Evolutionary conservation across 768 basidiomycete species (phyloP).

Genomic region (Hygrocybe punicea): DNA sequence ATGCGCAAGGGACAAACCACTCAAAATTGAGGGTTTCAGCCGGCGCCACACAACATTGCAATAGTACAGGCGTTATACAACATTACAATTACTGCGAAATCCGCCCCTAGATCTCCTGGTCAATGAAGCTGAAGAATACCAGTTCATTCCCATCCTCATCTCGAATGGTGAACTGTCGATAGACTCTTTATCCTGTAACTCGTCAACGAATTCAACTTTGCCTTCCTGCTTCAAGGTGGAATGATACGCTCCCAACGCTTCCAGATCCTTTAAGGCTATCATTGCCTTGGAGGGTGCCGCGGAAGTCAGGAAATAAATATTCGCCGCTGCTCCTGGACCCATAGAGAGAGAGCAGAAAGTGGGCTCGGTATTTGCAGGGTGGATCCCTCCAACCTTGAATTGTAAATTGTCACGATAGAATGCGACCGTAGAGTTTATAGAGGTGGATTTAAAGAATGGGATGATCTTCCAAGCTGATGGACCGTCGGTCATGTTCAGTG

Average conservation of each 20-base stretch:
- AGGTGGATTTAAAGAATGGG: background rate
- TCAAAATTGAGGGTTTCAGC: background rate
- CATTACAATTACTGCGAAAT: no score
- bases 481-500: no score
- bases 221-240: background rate
- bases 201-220: background rate
- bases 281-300: background rate
- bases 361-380: background rate
- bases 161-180: background rate
- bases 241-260: background rate
- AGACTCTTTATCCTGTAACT: background rate
- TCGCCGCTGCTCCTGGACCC: background rate
- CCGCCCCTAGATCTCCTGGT: no score
- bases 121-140: background rate
- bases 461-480: background rate
- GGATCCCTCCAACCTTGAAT: background rate
- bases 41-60: no score
- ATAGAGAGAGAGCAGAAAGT: background rate
- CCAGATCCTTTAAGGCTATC: background rate
- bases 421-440: background rate
- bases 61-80: no score
- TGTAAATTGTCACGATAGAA: background rate
- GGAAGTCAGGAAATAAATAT: background rate
- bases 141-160: background rate
- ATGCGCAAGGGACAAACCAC: background rate